Conservation (phyloP, 495 filamentous ascomycete genomes). For the Cudoniella acicularis region DNA sequence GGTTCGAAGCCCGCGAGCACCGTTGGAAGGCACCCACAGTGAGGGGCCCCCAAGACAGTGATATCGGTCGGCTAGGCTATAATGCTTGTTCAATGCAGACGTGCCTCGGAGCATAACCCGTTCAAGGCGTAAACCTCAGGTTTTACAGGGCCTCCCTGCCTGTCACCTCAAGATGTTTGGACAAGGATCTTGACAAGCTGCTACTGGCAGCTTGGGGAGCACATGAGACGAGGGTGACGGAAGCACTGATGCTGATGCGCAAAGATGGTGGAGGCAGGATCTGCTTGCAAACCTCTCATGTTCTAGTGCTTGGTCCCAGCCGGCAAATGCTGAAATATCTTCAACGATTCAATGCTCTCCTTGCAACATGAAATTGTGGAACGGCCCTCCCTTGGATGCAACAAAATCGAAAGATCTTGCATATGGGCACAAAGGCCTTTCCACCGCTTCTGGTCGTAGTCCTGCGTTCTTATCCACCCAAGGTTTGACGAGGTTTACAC, state of each 20-base stretch:
- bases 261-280: constrained; percentile 15
- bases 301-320: constrained; percentile 6
- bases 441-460: neutral
- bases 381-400: constrained; percentile 3
- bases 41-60: constrained; percentile 18
- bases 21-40: constrained; percentile 23
- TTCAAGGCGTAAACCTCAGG: constrained; percentile 19
- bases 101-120: constrained; percentile 23
- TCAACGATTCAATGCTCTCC: constrained; percentile 14
- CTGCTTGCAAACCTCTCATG: constrained; percentile 15
- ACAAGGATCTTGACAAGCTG: constrained; percentile 23
- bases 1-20: constrained; percentile 20
- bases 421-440: neutral
- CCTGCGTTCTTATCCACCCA: neutral
- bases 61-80: constrained; percentile 22
- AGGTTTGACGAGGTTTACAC: neutral
- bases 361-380: constrained; percentile 6
- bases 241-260: constrained; percentile 13
- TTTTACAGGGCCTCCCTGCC: constrained; percentile 17
- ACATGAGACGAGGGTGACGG: constrained; percentile 28
- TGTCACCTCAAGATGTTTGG: constrained; percentile 25
- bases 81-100: constrained; percentile 25
- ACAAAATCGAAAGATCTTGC: neutral
- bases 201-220: constrained; percentile 10
- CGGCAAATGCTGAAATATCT: constrained; percentile 16